Evolutionary conservation across 495 filamentous ascomycete genomes (phyloP), one percentile per base, ranked within the genome.

Genomic region (Neurospora terricola): DNA sequence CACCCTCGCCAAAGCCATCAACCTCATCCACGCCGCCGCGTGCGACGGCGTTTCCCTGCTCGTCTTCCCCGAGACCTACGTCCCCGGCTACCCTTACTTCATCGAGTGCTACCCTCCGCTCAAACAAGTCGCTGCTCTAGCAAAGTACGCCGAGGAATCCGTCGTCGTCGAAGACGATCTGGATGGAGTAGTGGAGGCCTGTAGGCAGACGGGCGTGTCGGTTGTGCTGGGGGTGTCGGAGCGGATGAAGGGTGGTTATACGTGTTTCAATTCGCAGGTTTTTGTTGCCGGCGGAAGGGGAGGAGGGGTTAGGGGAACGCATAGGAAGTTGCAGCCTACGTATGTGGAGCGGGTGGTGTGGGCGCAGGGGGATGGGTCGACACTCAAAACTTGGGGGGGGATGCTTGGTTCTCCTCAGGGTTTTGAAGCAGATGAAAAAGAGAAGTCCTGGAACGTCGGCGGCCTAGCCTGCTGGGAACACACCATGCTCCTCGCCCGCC

Each of bases 401-500:
- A 8, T 23, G 7, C 43, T 75, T 21, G 54, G 54, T 3, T 7
- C 23, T 34, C 34, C 34, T 34, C 34, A 34, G 34, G 34, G 34
- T 34, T 34, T 34, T 34, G 54, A 62, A 62, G 54, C 77, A 73
- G 42, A 74, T 54, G 59, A 71, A 40, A 18, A 9, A 66, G 18
- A 62, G 16, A 82, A 81, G 2, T 42, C 40, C 40, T 80, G 75
- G 34, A 83, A 82, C 9, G 75, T 87, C 6, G 85, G 85, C 18
- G 82, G 80, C 21, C 77, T 87, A n/a, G 81, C 83, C 2, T 87
- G 85, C 76, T 84, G 85, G 79, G 85, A 87, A 74, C 80, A 86
- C 42, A 85, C 85, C 69, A 85, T 83, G 75, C 84, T 81, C 66
- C 81, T 77, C 4, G 84, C 84, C 36, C 74, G 82, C 1, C 82